Evolutionary conservation across 805 yeast genomes (phyloP).

Genomic region (Nematodospora valgi): DNA sequence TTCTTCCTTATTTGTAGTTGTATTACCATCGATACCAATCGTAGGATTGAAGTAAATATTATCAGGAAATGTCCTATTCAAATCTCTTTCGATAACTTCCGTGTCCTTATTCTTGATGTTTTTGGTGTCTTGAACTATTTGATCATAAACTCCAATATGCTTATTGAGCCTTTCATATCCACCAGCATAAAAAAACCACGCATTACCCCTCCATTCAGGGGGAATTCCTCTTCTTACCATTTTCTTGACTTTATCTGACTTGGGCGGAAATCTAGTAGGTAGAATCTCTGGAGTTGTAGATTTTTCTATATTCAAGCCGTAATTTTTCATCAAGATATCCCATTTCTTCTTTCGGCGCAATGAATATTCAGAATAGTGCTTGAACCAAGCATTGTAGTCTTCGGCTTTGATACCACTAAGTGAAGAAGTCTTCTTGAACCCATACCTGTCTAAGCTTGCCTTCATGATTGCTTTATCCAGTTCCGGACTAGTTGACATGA

Average conservation of each 20-base stretch:
- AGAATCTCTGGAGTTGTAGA: constrained; percentile 13
- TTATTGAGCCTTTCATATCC: constrained; percentile 72
- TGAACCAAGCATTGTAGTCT: constrained; percentile 76
- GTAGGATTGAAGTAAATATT: constrained; percentile 65
- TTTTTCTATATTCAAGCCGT: constrained; percentile 46
- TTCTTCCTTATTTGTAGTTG: constrained; percentile 35
- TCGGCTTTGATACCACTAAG: constrained; percentile 43
- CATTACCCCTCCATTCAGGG: constrained; percentile 94
- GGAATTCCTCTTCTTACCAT: constrained; percentile 91
- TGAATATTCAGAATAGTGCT: constrained; percentile 59
- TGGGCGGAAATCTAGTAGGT: constrained; percentile 72
- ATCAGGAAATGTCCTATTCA: constrained; percentile 94
- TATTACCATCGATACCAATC: neutral
- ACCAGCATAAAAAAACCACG: constrained; percentile 93
- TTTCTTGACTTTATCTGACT: constrained; percentile 73
- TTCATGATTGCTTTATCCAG: constrained; percentile 12
- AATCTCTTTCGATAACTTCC: constrained; percentile 90
- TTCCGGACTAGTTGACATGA: constrained; percentile 3
- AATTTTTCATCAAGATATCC: constrained; percentile 60
- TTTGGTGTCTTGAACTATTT: constrained; percentile 56
- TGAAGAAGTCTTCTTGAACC: constrained; percentile 68
- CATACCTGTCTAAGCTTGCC: constrained; percentile 65
- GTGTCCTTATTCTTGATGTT: constrained; percentile 65
- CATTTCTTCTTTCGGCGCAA: constrained; percentile 72
- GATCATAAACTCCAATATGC: constrained; percentile 71